phyloP scores from a whole-genome alignment of 768 basidiomycete species.

The Megacollybia marginata region DNA sequence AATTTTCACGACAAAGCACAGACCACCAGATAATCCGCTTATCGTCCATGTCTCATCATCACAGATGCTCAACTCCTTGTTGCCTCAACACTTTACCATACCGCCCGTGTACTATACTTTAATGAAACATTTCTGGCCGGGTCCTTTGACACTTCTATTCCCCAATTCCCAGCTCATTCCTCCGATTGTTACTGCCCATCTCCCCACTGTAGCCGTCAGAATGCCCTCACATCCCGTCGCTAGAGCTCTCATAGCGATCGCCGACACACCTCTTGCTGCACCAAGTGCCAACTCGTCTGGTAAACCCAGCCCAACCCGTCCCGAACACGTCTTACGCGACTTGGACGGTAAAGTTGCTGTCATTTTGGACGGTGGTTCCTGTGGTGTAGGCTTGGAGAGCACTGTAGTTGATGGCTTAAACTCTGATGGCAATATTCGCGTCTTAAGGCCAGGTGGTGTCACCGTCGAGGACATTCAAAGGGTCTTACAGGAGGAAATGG shows the following conservation, averaged over 20 bases:
- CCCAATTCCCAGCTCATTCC: conserved; percentile 63
- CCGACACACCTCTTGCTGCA: conserved; percentile 78
- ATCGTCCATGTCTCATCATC: conserved; percentile 93
- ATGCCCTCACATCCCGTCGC: conserved; percentile 96
- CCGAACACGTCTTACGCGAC: conserved; percentile 78
- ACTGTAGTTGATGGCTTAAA: conserved; percentile 90
- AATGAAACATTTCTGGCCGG: conserved; percentile 90
- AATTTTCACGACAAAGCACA: conserved; percentile 86
- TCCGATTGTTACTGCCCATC: conserved; percentile 69
- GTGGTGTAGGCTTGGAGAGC: conserved; percentile 88
- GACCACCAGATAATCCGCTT: conserved; percentile 93
- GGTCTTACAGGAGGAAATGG: conserved; percentile 37
- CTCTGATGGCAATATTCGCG: conserved; percentile 64
- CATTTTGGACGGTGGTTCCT: conserved; percentile 89
- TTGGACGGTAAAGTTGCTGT: conserved; percentile 65
- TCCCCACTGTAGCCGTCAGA: conserved; percentile 79
- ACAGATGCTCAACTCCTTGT: conserved; percentile 69
- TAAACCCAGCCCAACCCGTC: conserved; percentile 88
- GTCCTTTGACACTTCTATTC: conserved; percentile 87
- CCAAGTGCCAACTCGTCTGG: conserved; percentile 95
- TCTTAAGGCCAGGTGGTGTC: conserved; percentile 88
- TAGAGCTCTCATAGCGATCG: conserved; percentile 72
- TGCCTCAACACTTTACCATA: conserved; percentile 58
- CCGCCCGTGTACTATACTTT: conserved; percentile 63
- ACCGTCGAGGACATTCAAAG: conserved; percentile 81